Evolutionary conservation across 2,329 filamentous ascomycete species (phyloP), one percentile per base, ranked within the genome.

Genomic region (Knufia petricola): DNA sequence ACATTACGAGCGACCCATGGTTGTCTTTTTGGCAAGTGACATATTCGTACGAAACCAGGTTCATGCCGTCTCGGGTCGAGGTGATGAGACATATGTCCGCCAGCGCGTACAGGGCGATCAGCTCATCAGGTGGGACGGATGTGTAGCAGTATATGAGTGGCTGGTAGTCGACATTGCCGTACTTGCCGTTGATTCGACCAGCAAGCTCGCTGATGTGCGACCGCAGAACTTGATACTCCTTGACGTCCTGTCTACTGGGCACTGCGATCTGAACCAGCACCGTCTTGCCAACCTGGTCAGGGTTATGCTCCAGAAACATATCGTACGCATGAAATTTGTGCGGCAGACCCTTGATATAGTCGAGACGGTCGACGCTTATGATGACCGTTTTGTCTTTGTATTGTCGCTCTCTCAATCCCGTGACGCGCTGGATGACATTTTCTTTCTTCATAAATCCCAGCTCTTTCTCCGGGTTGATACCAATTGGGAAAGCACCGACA

Each of bases 91-190:
- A 95, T 38, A 87, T 86, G 63, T 95, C 92, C 2, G 87, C 92
- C 19, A 94, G 84, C 13, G 87, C 86, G 64, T 96, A 96, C 7
- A 96, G 77, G 0, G 89, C 89, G 43, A 94, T 89, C 30, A 98
- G 79, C 69, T 96, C 92, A 58, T 95, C 88, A 59, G 96, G 95
- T 42, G 81, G 81, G 62, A 96, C 88, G 3, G 87, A 94, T 70
- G 95, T 94, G 71, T 96, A 92, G 61, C 96, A 82, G 72, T 95
- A 96, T 68, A 96, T 92, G 59, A 98, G 96, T 1, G 92, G 92
- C 84, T 94, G 95, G 71, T 95, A 96, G 67, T 96, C 90, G 61
- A 96, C 84, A 26, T 89, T 95, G 64, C 90, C 75, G 62, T 95
- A 96, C 64, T 86, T 88, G 62, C 92, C 92, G 63, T 98, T 98